Conservation (phyloP, 1,284 basidiomycete species). For the Vanrija pseudolonga region DNA sequence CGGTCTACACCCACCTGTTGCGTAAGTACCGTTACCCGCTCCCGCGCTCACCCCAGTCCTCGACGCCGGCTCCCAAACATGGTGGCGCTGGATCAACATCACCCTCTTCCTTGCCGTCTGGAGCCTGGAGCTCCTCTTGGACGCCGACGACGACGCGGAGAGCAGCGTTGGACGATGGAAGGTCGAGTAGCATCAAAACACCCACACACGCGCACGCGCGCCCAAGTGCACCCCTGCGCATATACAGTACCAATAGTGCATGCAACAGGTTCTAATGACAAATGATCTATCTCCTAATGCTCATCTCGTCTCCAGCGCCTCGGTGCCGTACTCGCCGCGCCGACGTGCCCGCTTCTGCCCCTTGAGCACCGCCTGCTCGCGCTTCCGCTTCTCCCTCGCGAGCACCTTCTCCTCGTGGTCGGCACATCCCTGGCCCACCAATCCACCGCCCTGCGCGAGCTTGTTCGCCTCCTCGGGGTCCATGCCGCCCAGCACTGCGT, state of each 20-base stretch:
- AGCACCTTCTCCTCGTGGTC: slow-evolving; percentile 48
- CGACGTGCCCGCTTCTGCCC: slow-evolving; percentile 4
- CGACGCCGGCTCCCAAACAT: slow-evolving; percentile 48
- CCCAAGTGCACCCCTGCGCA: not conserved
- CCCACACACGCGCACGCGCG: no score
- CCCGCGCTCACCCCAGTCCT: slow-evolving; percentile 31
- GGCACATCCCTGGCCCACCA: slow-evolving; percentile 48
- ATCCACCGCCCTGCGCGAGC: slow-evolving; percentile 24
- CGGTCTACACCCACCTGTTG: slow-evolving; percentile 50
- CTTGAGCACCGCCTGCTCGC: not conserved
- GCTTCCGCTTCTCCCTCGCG: slow-evolving; percentile 33
- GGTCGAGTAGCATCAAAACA: slow-evolving; percentile 31
- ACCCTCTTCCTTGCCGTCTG: slow-evolving; percentile 48
- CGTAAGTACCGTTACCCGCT: slow-evolving; percentile 24
- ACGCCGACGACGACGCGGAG: slow-evolving; percentile 48
- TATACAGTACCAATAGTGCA: not conserved
- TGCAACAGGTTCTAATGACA: not conserved
- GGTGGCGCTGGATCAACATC: slow-evolving; percentile 51
- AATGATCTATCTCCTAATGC: slow-evolving; percentile 1
- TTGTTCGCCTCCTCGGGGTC: slow-evolving; percentile 29
- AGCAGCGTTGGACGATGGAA: slow-evolving; percentile 36
- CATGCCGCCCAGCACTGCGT: slow-evolving; percentile 35
- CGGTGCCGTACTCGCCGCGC: no score
- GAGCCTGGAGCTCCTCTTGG: slow-evolving; percentile 47
- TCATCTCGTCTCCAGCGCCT: no score